Conservation (phyloP, 495 filamentous ascomycete species). For the Cladorrhinum samala region DNA sequence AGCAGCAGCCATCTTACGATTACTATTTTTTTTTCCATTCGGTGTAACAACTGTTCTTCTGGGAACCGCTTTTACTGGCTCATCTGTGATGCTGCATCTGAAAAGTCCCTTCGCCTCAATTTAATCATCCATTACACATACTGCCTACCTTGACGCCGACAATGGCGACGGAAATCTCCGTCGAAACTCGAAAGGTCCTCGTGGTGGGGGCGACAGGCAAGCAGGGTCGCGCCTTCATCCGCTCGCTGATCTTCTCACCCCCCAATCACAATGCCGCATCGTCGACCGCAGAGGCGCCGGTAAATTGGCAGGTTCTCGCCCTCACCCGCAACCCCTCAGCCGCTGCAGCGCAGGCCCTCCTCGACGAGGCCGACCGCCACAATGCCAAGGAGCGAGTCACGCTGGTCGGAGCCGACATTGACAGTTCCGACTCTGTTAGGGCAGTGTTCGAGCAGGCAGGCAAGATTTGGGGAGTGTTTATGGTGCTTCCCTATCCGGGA, state of each 20-base stretch:
- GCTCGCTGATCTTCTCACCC: slow-evolving; percentile 21
- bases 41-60: too few species aligned
- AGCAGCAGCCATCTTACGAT: too few species aligned
- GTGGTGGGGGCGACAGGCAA: slow-evolving; percentile 39
- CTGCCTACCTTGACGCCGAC: too few species aligned
- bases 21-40: too few species aligned
- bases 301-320: slow-evolving; percentile 27
- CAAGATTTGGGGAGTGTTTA: slow-evolving; percentile 33
- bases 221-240: slow-evolving; percentile 32
- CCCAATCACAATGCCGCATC: too few species aligned
- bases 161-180: background rate
- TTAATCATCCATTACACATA: too few species aligned
- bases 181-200: slow-evolving; percentile 17
- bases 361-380: slow-evolving; percentile 6
- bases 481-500: slow-evolving; percentile 27
- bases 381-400: slow-evolving; percentile 11
- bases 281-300: background rate
- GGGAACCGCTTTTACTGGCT: too few species aligned
- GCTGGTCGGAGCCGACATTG: slow-evolving; percentile 33
- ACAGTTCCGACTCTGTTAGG: slow-evolving; percentile 18
- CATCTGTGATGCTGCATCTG: too few species aligned
- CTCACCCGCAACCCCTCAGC: slow-evolving; percentile 28
- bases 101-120: too few species aligned
- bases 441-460: slow-evolving; percentile 19
- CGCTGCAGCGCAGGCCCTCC: slow-evolving; percentile 16